phyloP scores from a whole-genome alignment of 306 rosid genomes.

The Gastrolobium villosum region DNA sequence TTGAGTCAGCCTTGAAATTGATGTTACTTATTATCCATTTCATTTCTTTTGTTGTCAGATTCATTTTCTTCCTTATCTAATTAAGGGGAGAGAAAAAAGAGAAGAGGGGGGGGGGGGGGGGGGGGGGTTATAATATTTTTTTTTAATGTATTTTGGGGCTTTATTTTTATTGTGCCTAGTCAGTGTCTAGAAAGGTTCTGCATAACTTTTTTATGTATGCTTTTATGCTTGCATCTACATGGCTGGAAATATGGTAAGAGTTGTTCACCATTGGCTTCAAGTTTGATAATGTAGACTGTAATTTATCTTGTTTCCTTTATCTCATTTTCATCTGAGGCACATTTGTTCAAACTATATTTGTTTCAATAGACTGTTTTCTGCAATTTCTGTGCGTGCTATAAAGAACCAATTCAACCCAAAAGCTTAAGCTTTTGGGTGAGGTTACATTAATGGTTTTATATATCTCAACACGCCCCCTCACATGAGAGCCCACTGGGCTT shows the following conservation, averaged over 20 bases:
- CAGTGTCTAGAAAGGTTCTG: background rate
- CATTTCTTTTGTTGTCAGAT: slow-evolving; percentile 11
- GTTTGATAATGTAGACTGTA: background rate
- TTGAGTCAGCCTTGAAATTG: slow-evolving; percentile 7
- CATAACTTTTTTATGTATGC: background rate
- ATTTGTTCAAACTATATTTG: slow-evolving; percentile 4
- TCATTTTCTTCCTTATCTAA: background rate
- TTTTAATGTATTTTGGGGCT: slow-evolving; percentile 5
- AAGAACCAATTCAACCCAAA: no score
- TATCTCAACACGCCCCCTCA: no score
- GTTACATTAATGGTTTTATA: no score
- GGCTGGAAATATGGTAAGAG: slow-evolving; percentile 6
- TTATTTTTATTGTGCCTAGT: background rate
- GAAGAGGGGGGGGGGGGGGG: no score
- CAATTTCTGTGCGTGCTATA: background rate
- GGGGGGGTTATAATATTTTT: background rate
- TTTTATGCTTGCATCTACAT: slow-evolving; percentile 23
- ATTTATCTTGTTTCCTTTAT: background rate
- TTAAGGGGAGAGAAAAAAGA: no score
- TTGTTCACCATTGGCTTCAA: background rate
- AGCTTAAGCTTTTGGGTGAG: no score
- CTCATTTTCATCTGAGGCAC: background rate
- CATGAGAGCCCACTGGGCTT: no score
- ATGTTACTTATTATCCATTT: slow-evolving; percentile 2
- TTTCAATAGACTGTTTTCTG: background rate